Percentiles rank a stretch among this genome's conserved stretches.
Evolutionary conservation across 768 basidiomycete species (phyloP).

Genomic region (Psilocybe azurescens): DNA sequence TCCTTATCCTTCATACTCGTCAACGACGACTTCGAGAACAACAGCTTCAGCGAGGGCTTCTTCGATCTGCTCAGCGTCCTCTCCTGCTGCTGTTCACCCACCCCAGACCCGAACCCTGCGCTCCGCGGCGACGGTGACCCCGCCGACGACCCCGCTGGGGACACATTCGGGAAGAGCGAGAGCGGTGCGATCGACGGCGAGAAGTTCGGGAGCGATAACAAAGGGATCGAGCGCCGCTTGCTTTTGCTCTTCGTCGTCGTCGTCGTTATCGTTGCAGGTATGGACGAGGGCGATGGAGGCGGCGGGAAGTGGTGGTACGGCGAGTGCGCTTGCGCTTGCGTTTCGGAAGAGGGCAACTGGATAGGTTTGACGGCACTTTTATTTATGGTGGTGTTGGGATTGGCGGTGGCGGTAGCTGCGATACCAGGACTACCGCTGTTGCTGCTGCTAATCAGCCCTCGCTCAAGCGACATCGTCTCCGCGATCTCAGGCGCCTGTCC

Average conservation of each 20-base stretch:
- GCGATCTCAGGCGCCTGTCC: slow-evolving; percentile 18
- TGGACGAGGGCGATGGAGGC: slow-evolving; percentile 23
- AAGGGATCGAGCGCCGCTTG: slow-evolving; percentile 44
- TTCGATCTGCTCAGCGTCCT: slow-evolving; percentile 46
- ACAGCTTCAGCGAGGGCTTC: slow-evolving; percentile 71
- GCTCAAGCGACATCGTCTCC: slow-evolving; percentile 20
- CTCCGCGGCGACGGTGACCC: slow-evolving; percentile 26
- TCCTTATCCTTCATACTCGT: slow-evolving; percentile 18
- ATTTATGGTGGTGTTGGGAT: not conserved
- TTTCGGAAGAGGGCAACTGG: slow-evolving; percentile 46
- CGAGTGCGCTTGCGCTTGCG: not conserved
- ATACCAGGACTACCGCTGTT: not conserved
- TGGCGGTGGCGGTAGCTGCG: not conserved
- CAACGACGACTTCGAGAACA: slow-evolving; percentile 68
- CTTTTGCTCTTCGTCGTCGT: slow-evolving; percentile 12
- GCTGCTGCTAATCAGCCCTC: slow-evolving; percentile 22
- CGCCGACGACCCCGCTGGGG: slow-evolving; percentile 23
- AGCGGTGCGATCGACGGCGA: slow-evolving; percentile 21
- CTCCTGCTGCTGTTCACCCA: slow-evolving; percentile 27
- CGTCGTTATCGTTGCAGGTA: slow-evolving; percentile 7
- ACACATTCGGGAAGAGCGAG: slow-evolving; percentile 21
- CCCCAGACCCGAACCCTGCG: slow-evolving; percentile 8
- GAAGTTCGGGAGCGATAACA: slow-evolving; percentile 44
- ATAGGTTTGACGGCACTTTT: slow-evolving; percentile 25
- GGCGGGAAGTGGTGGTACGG: slow-evolving; percentile 14